Evolutionary conservation across 176 grass and related monocot genomes (phyloP).

Genomic region (Coix lacrymajobi): DNA sequence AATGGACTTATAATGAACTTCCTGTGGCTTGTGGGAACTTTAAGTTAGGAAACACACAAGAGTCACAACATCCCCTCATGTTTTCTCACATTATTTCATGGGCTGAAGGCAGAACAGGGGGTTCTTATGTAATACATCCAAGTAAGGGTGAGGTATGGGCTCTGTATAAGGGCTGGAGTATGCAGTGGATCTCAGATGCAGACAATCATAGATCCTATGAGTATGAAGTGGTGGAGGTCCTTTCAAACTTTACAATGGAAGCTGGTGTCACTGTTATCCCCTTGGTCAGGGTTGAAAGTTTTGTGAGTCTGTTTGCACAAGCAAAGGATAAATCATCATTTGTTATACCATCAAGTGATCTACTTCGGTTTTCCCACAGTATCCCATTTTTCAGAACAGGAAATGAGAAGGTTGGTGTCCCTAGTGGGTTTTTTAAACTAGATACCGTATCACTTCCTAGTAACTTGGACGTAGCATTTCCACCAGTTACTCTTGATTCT

Average conservation of each 20-base stretch:
- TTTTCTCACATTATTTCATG: constrained; percentile 77
- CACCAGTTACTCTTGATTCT: constrained; percentile 41
- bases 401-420: constrained; percentile 63
- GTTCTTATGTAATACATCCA: constrained; percentile 62
- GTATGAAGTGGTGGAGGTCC: constrained; percentile 69
- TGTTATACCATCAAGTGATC: constrained; percentile 50
- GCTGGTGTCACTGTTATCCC: constrained; percentile 52
- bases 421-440: constrained; percentile 76
- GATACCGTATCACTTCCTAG: constrained; percentile 67
- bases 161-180: constrained; percentile 82
- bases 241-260: constrained; percentile 41
- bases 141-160: constrained; percentile 83
- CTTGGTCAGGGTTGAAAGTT: constrained; percentile 70
- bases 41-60: constrained; percentile 38
- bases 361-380: constrained; percentile 79
- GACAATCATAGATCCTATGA: constrained; percentile 61
- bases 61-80: constrained; percentile 39
- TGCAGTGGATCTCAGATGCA: constrained; percentile 72
- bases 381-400: constrained; percentile 68
- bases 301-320: constrained; percentile 69
- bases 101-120: constrained; percentile 51
- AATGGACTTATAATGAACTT: constrained; percentile 60
- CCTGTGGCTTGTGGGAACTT: constrained; percentile 80
- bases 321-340: constrained; percentile 33
- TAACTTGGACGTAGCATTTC: constrained; percentile 55